Conservation (phyloP, 805 yeast genomes). For the Metschnikowia bowlesiae region DNA sequence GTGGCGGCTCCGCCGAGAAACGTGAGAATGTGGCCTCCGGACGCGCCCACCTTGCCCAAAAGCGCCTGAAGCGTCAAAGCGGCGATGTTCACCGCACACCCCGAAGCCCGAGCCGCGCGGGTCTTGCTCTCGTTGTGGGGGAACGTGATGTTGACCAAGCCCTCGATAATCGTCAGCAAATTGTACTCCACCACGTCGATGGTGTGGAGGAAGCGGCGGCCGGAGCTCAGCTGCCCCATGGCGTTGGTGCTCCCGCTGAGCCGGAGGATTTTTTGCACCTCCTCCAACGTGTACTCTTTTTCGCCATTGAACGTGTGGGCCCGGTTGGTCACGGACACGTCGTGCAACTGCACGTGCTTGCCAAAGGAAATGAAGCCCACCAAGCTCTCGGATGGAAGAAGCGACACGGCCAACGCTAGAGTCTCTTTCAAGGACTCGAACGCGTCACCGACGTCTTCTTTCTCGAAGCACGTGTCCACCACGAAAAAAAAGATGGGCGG, state of each 20-base stretch:
- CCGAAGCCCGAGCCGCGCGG: conserved; percentile 54
- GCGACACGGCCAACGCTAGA: conserved; percentile 38
- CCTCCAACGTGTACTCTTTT: conserved; percentile 46
- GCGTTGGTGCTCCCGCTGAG: conserved; percentile 26
- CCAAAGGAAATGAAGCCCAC: conserved; percentile 60
- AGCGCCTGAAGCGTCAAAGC: conserved; percentile 35
- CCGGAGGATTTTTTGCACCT: conserved; percentile 45
- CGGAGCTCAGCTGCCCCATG: conserved; percentile 4
- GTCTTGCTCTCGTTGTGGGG: conserved; percentile 38
- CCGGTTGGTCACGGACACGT: conserved; percentile 28
- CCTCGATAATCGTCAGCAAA: conserved; percentile 46
- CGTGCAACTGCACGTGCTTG: conserved; percentile 55
- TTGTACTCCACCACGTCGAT: conserved; percentile 48
- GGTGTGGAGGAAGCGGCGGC: conserved; percentile 43
- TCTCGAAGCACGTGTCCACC: conserved; percentile 53
- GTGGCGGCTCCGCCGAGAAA: conserved; percentile 67
- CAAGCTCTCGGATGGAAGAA: conserved; percentile 51
- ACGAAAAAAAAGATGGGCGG: conserved; percentile 50
- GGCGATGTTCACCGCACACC: conserved; percentile 52
- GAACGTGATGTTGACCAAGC: conserved; percentile 46
- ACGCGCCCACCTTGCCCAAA: conserved; percentile 38
- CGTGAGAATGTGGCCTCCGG: conserved; percentile 51
- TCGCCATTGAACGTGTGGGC: conserved; percentile 51
- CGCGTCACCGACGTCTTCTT: conserved; percentile 44
- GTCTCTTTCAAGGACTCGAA: conserved; percentile 47